Evolutionary conservation across 805 yeast species (phyloP).

Genomic region (Wickerhamia fluorescens): DNA sequence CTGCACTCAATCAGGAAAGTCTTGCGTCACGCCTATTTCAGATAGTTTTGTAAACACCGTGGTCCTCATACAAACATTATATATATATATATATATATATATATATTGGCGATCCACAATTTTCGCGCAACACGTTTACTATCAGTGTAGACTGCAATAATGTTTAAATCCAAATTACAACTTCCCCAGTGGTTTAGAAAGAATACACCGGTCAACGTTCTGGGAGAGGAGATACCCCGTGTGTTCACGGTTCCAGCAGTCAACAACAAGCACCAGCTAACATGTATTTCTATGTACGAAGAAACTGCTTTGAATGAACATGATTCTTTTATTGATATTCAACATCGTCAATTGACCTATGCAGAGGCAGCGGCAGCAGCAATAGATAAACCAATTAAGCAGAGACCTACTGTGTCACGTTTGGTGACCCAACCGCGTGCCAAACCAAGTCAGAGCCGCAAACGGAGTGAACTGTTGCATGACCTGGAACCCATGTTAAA

Average conservation of each 20-base stretch:
- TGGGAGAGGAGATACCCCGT: constrained; percentile 14
- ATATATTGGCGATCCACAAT: too few species aligned
- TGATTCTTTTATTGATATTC: constrained; percentile 29
- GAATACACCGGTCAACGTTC: constrained; percentile 3
- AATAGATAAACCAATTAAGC: constrained; percentile 8
- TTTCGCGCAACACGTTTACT: too few species aligned
- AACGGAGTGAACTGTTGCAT: constrained; percentile 1
- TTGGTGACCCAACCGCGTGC: neutral
- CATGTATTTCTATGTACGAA: too few species aligned
- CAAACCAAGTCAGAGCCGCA: neutral
- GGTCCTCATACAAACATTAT: too few species aligned
- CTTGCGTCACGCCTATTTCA: too few species aligned
- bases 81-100: too few species aligned
- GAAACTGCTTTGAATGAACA: too few species aligned
- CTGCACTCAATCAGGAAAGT: too few species aligned
- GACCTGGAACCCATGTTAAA: constrained; percentile 13
- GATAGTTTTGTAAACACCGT: too few species aligned
- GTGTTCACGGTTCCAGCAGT: constrained; percentile 21
- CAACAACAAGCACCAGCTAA: constrained; percentile 19
- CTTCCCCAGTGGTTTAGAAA: constrained; percentile 11
- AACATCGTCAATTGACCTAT: constrained; percentile 29
- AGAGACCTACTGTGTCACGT: neutral
- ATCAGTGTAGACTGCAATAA: too few species aligned
- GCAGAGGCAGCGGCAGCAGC: constrained; percentile 38
- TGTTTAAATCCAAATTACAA: too few species aligned